phyloP scores from a whole-genome alignment of 352 stramenopile genomes.

The Bremia lactucae region DNA sequence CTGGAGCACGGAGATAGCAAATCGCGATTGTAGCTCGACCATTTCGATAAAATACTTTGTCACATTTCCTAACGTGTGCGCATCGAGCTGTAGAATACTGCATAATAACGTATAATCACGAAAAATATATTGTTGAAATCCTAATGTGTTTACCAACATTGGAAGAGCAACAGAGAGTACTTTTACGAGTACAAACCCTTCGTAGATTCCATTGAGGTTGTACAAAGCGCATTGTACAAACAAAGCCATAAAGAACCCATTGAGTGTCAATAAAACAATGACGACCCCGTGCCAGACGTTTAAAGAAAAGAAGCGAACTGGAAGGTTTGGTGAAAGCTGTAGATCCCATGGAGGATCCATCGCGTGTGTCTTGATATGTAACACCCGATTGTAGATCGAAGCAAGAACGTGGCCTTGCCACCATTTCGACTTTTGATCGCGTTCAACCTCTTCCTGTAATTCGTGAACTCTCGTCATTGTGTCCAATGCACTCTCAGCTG shows the following conservation, averaged over 20 bases:
- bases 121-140: slow-evolving; percentile 42
- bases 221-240: slow-evolving; percentile 50
- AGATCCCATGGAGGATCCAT: no score
- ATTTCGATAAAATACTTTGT: slow-evolving; percentile 43
- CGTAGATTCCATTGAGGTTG: slow-evolving; percentile 19
- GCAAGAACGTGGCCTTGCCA: no score
- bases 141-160: slow-evolving; percentile 33
- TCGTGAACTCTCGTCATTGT: slow-evolving; percentile 9
- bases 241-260: slow-evolving; percentile 46
- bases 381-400: no score
- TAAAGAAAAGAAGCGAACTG: slow-evolving; percentile 35
- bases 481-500: slow-evolving; percentile 5
- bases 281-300: slow-evolving; percentile 48
- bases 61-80: slow-evolving; percentile 34
- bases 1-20: slow-evolving; percentile 20
- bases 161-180: slow-evolving; percentile 25
- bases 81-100: slow-evolving; percentile 37
- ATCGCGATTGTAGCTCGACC: slow-evolving; percentile 34
- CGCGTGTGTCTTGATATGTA: no score
- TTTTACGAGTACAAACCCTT: slow-evolving; percentile 17
- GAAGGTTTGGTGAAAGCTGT: neutral
- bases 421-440: slow-evolving; percentile 7
- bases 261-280: slow-evolving; percentile 41
- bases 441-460: slow-evolving; percentile 9
- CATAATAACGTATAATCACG: slow-evolving; percentile 41